These are phyloP conservation scores for Sporormia fimetaria DNA, from an alignment of 495 filamentous ascomycete genomes.

Conservation along the genomic window DNA sequence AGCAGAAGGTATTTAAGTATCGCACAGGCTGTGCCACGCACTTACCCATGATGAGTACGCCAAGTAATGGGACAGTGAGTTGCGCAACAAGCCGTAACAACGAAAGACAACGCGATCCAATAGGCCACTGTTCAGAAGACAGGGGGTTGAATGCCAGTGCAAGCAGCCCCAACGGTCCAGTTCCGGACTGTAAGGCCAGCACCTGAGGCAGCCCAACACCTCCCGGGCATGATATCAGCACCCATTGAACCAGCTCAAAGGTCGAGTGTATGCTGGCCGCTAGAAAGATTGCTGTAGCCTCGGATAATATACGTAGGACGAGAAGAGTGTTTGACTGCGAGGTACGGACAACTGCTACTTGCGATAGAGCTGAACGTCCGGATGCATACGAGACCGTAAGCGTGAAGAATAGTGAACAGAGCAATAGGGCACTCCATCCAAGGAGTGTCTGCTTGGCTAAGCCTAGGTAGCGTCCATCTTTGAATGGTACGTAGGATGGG, in stretches of 20 bases:
- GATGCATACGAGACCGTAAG: slow-evolving; percentile 16
- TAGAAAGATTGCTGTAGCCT: slow-evolving; percentile 11
- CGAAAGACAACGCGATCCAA: slow-evolving; percentile 9
- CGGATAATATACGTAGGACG: slow-evolving; percentile 10
- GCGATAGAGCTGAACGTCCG: slow-evolving; percentile 4
- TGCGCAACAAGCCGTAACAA: slow-evolving; percentile 12
- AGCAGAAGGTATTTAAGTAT: too few relatives aligned
- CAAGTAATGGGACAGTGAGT: slow-evolving; percentile 7
- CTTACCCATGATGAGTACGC: slow-evolving; percentile 17
- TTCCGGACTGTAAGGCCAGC: slow-evolving; percentile 13
- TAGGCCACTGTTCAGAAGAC: slow-evolving; percentile 8
- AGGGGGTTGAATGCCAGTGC: slow-evolving; percentile 6
- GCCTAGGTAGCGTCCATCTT: slow-evolving; percentile 16
- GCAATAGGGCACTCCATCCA: slow-evolving; percentile 8
- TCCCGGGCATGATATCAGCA: slow-evolving; percentile 11
- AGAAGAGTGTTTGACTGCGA: slow-evolving; percentile 14
- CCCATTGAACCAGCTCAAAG: slow-evolving; percentile 19
- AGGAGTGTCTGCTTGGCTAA: slow-evolving; percentile 15
- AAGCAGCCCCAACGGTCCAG: slow-evolving; percentile 11
- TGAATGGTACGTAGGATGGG: slow-evolving; percentile 12
- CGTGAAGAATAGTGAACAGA: slow-evolving; percentile 10
- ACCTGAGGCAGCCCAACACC: slow-evolving; percentile 15
- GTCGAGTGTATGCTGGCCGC: slow-evolving; percentile 12
- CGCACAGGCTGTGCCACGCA: too few relatives aligned
- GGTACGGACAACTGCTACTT: slow-evolving; percentile 9